These are phyloP conservation scores for Tolypocladium capitatum DNA, from an alignment of 2,329 filamentous ascomycete species.

Conservation along the genomic window DNA sequence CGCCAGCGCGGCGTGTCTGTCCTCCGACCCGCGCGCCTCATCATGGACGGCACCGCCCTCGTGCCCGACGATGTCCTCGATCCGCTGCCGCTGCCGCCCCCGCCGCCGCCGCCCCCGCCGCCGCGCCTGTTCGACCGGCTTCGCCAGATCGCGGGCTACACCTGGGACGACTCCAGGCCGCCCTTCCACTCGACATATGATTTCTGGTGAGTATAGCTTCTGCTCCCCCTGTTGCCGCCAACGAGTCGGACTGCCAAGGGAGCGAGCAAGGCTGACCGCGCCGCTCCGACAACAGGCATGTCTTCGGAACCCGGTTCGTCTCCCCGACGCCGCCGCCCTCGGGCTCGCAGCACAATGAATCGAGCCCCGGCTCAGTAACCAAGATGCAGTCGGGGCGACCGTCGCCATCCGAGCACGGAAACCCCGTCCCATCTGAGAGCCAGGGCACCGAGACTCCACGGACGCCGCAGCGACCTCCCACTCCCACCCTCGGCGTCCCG, in stretches of 20 bases:
- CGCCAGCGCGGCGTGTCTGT: neutral
- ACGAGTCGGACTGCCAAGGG: neutral
- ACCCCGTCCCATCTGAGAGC: conserved; percentile 14
- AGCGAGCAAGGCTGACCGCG: neutral
- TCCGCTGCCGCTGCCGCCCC: conserved; percentile 42
- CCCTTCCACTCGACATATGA: conserved; percentile 64
- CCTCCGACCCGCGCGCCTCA: conserved; percentile 8
- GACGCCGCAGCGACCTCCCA: conserved; percentile 10
- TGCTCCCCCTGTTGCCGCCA: neutral
- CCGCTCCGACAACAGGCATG: conserved; percentile 36
- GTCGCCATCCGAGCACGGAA: conserved; percentile 25
- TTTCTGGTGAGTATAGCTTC: conserved; percentile 50
- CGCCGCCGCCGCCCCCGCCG: conserved; percentile 43
- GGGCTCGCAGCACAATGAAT: conserved; percentile 28
- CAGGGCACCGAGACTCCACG: conserved; percentile 21
- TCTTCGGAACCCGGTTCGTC: conserved; percentile 49
- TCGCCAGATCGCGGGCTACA: conserved; percentile 59
- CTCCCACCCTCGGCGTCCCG: conserved; percentile 18
- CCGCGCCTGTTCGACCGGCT: conserved; percentile 59
- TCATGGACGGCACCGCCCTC: conserved; percentile 38
- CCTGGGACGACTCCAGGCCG: conserved; percentile 54
- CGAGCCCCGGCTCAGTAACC: conserved; percentile 28
- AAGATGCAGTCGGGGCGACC: conserved; percentile 30
- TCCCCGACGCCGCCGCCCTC: conserved; percentile 35
- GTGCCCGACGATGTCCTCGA: conserved; percentile 42